Percentiles rank a stretch among this genome's conserved stretches.
These are phyloP conservation scores for Schwanniomyces vanrijiae DNA, from an alignment of 805 yeast genomes.

Conservation along the genomic window DNA sequence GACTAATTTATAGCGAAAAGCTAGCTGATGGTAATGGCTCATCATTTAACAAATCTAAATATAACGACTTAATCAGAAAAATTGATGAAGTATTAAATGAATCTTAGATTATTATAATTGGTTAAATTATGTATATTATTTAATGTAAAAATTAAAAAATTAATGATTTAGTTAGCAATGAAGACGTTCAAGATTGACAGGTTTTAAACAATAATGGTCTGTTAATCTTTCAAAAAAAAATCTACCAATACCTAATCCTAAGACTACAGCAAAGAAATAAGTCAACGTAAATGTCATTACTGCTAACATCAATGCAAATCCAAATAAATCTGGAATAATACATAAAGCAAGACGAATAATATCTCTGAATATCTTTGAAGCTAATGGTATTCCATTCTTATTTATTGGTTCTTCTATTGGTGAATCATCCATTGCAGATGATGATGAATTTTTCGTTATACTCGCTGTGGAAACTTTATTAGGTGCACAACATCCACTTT, in stretches of 20 bases:
- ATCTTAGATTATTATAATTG: background rate
- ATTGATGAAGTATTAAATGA: constrained; percentile 13
- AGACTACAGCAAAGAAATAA: constrained; percentile 71
- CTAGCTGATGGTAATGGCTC: constrained; percentile 39
- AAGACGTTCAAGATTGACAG: constrained; percentile 3
- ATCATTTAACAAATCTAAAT: constrained; percentile 38
- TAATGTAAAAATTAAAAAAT: background rate
- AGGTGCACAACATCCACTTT: constrained; percentile 5
- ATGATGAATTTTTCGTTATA: background rate
- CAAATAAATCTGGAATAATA: constrained; percentile 63
- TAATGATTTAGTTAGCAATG: background rate
- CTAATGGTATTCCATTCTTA: constrained; percentile 9
- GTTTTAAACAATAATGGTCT: constrained; percentile 26
- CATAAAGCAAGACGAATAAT: constrained; percentile 53
- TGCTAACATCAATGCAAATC: constrained; percentile 75
- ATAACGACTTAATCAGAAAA: constrained; percentile 32
- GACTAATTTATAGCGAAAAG: constrained; percentile 52
- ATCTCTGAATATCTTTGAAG: constrained; percentile 45
- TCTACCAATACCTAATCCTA: constrained; percentile 71
- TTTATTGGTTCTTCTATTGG: constrained; percentile 2
- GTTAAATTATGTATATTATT: background rate
- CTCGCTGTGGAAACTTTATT: background rate
- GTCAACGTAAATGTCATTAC: constrained; percentile 69
- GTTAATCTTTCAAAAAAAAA: constrained; percentile 63
- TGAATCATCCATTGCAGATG: background rate